Evolutionary conservation across 148 eudicot species (phyloP).

Genomic region (Diospyros lotus): DNA sequence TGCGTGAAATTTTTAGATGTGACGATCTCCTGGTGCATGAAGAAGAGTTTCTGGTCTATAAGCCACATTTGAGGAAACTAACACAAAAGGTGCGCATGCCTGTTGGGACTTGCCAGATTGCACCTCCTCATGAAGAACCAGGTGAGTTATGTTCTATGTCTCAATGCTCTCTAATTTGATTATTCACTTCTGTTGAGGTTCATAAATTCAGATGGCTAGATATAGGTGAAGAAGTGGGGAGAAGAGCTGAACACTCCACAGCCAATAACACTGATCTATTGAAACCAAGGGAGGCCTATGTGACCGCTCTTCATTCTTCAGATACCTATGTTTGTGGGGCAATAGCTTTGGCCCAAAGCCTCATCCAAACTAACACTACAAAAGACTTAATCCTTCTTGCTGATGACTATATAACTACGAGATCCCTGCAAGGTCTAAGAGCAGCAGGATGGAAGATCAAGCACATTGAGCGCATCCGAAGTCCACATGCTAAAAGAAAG

Average conservation of each 20-base stretch:
- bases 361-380: conserved; percentile 51
- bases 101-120: conserved; percentile 58
- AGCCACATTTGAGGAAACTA: conserved; percentile 42
- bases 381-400: conserved; percentile 65
- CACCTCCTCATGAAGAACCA: conserved; percentile 26
- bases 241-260: not conserved
- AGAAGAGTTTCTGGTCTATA: conserved; percentile 41
- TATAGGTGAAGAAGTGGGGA: conserved; percentile 13
- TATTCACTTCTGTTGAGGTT: not conserved
- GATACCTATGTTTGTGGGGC: conserved; percentile 73
- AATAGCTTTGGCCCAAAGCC: conserved; percentile 64
- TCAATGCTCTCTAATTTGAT: not conserved
- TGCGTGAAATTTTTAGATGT: conserved; percentile 66
- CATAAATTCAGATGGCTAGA: not conserved
- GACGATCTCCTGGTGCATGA: conserved; percentile 55
- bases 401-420: conserved; percentile 35
- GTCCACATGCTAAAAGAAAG: conserved; percentile 33
- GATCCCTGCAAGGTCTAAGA: conserved; percentile 44
- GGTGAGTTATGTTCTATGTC: conserved; percentile 6
- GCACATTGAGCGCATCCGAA: conserved; percentile 42
- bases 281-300: conserved; percentile 54
- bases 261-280: not conserved
- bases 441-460: conserved; percentile 62
- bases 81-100: conserved; percentile 44
- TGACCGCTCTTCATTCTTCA: conserved; percentile 61